These are phyloP conservation scores for Xylaria arbuscula DNA, from an alignment of 2,329 filamentous ascomycete genomes.

Conservation along the genomic window DNA sequence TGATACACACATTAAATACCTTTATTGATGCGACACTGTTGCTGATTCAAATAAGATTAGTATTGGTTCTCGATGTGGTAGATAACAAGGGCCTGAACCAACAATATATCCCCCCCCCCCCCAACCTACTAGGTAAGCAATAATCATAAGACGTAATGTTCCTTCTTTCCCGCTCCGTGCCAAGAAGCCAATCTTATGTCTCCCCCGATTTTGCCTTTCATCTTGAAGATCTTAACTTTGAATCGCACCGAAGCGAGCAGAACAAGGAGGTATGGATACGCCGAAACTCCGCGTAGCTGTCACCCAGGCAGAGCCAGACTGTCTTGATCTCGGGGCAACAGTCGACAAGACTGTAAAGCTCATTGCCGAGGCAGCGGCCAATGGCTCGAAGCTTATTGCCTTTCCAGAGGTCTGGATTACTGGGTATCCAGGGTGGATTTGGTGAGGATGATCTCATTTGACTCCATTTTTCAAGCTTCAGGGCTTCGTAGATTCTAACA, in stretches of 20 bases:
- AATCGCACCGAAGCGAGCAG: not conserved
- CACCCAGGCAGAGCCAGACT: not conserved
- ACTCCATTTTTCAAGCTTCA: too few species aligned
- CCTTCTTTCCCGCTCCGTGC: too few species aligned
- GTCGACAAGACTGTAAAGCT: not conserved
- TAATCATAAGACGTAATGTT: too few species aligned
- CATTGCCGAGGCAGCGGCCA: not conserved
- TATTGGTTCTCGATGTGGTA: too few species aligned
- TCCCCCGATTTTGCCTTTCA: too few species aligned
- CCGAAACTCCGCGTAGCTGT: not conserved
- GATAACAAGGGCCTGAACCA: too few species aligned
- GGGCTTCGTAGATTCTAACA: not conserved
- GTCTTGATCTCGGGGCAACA: not conserved
- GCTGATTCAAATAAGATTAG: too few species aligned
- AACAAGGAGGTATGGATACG: not conserved
- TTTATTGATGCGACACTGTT: too few species aligned
- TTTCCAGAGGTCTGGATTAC: not conserved
- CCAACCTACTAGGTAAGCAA: too few species aligned
- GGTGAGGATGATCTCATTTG: not conserved
- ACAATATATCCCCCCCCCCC: too few species aligned
- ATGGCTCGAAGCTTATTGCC: not conserved
- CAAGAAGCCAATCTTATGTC: too few species aligned
- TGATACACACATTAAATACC: too few species aligned
- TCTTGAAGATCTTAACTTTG: not conserved
- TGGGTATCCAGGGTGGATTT: not conserved